Base-by-base conservation (phyloP, 495 filamentous ascomycete genomes). In the Podospora pseudoanserina region DNA sequence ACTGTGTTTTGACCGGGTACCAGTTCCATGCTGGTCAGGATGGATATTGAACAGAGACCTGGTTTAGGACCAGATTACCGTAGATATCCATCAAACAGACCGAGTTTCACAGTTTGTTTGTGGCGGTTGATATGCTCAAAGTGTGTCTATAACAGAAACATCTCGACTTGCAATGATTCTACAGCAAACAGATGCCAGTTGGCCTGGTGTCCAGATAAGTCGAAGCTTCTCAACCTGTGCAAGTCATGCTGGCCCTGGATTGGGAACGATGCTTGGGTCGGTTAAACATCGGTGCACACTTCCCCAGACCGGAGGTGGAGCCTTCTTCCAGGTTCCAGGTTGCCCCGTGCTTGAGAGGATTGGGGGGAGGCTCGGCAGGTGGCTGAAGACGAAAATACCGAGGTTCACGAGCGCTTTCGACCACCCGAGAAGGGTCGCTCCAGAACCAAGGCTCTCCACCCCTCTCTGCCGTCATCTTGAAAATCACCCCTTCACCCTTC, bases 361-460 rank as follows among this genome's bases (percentile, higher is more conserved):
- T 58, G 56, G 56, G n/a, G 23, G 23, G 5, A 23, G 20, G 23
- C 56, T 71, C 69, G 69, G 69, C 69, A 71, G 63, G 63, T 55
- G 9, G 58, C n/a, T 27, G 23, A 58, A n/a, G 53, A 55, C 13
- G 19, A 66, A 54, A 67, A 67, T 67, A 67, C 70, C 70, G 70
- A 72, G 70, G 70, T 70, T 72, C 65, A 67, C 67, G 61, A 69
- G 70, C 70, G 64, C 56, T 34, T 63, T 49, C 62, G 65, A 63
- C 66, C 28, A 59, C 13, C 63, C 62, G 63, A 63, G n/a, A 39
- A 61, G 20, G 20, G 60, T 60, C 5, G 23, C 20, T 23, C 55
- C 39, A 26, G 34, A 44, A 57, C 20, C 62, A 39, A 59, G 28
- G 28, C 3, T 39, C 63, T 69, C 65, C 68, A 70, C 65, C 65